phyloP scores from a whole-genome alignment of 768 basidiomycete genomes.

The Sutorius australiensis region DNA sequence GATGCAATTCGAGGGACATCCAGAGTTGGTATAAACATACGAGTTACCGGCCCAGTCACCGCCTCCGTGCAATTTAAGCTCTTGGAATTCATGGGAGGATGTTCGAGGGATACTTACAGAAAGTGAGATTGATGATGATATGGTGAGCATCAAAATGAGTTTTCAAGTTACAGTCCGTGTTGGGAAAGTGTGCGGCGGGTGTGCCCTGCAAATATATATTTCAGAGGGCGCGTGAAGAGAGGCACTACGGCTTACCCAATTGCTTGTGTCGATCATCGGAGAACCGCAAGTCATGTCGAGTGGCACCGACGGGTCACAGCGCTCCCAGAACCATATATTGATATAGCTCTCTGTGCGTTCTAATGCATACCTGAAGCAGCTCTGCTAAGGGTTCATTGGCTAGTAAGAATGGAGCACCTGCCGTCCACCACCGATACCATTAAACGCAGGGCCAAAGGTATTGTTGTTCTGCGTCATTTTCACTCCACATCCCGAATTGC shows the following conservation, averaged over 20 bases:
- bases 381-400: no score
- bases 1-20: slow-evolving; percentile 30
- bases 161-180: slow-evolving; percentile 39
- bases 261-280: slow-evolving; percentile 13
- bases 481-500: slow-evolving; percentile 39
- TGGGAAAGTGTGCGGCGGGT: slow-evolving; percentile 35
- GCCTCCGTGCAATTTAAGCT: slow-evolving; percentile 15
- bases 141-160: slow-evolving; percentile 33
- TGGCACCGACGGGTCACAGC: slow-evolving; percentile 30
- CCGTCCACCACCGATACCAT: slow-evolving; percentile 39
- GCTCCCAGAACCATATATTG: slow-evolving; percentile 41
- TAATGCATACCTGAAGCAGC: slow-evolving; percentile 34
- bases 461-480: slow-evolving; percentile 17
- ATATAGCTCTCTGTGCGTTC: slow-evolving; percentile 35
- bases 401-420: slow-evolving; percentile 1
- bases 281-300: slow-evolving; percentile 28
- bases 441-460: slow-evolving; percentile 31
- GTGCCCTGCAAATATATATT: slow-evolving; percentile 18
- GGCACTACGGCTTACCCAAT: slow-evolving; percentile 18
- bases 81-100: background rate
- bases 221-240: background rate
- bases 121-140: slow-evolving; percentile 34
- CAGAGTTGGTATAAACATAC: slow-evolving; percentile 25
- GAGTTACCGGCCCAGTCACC: slow-evolving; percentile 31
- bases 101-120: slow-evolving; percentile 21